Conservation (phyloP, 192 early-diverging fungal species). For the Mortierella hygrophila region DNA sequence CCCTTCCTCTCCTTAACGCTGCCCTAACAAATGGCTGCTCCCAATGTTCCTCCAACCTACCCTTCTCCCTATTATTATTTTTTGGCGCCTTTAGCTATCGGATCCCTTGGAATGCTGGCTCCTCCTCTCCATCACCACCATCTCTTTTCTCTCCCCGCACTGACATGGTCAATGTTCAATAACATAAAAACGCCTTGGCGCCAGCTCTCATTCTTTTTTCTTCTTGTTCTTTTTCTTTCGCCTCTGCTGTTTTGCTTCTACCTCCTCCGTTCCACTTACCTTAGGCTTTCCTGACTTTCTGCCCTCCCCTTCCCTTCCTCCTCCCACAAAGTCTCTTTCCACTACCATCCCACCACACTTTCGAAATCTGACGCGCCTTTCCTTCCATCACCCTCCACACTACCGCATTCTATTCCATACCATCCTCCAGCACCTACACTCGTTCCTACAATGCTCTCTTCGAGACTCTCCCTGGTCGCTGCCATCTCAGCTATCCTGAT, state of each 20-base stretch:
- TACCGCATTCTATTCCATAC: not conserved
- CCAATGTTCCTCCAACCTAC: not conserved
- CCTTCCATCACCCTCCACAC: not conserved
- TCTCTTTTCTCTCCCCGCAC: not conserved
- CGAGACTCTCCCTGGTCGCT: slow-evolving; percentile 25
- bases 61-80: not conserved
- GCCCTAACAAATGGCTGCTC: slow-evolving; percentile 1
- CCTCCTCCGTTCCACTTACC: not conserved
- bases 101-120: not conserved
- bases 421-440: not conserved
- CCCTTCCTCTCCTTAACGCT: not conserved
- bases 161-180: not conserved
- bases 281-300: not conserved
- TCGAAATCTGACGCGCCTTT: not conserved
- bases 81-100: not conserved
- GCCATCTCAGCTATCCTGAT: slow-evolving; percentile 22
- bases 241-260: not conserved
- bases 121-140: not conserved
- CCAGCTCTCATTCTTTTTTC: not conserved
- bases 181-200: slow-evolving; percentile 20
- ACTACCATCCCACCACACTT: not conserved
- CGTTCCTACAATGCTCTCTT: slow-evolving; percentile 17
- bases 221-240: not conserved
- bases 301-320: not conserved
- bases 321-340: not conserved